Evolutionary conservation across 176 grass and related monocot species (phyloP).

Genomic region (Cenchrus fungigraminus): DNA sequence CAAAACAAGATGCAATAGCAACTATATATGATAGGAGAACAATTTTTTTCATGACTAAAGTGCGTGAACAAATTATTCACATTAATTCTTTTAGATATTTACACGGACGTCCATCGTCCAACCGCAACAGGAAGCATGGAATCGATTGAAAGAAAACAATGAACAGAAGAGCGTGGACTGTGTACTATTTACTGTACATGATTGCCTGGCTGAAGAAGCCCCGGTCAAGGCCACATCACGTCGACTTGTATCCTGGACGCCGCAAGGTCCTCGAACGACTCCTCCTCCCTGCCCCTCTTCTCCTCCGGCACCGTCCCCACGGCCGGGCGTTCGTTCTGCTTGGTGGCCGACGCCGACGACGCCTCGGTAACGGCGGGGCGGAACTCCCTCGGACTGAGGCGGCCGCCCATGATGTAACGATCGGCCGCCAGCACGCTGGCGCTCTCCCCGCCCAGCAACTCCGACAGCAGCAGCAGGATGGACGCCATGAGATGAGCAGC

Average conservation of each 20-base stretch:
- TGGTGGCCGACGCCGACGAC: neutral
- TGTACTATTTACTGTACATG: no score
- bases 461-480: conserved; percentile 52
- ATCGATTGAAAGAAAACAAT: no score
- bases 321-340: neutral
- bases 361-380: neutral
- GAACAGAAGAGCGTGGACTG: no score
- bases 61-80: no score
- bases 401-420: conserved; percentile 49
- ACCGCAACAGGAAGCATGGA: no score
- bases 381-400: conserved; percentile 37
- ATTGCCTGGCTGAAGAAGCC: no score
- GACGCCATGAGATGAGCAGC: conserved; percentile 38
- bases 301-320: neutral
- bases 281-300: neutral
- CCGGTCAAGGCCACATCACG: conserved; percentile 46
- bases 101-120: no score
- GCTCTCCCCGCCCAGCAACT: conserved; percentile 55
- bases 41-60: no score
- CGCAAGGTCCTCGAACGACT: conserved; percentile 44
- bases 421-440: conserved; percentile 42
- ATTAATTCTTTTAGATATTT: no score
- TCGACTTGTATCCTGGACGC: conserved; percentile 43
- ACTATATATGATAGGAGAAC: no score
- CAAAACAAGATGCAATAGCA: no score